Evolutionary conservation across 2,329 filamentous ascomycete genomes (phyloP).

Genomic region (Diaporthe sp.): DNA sequence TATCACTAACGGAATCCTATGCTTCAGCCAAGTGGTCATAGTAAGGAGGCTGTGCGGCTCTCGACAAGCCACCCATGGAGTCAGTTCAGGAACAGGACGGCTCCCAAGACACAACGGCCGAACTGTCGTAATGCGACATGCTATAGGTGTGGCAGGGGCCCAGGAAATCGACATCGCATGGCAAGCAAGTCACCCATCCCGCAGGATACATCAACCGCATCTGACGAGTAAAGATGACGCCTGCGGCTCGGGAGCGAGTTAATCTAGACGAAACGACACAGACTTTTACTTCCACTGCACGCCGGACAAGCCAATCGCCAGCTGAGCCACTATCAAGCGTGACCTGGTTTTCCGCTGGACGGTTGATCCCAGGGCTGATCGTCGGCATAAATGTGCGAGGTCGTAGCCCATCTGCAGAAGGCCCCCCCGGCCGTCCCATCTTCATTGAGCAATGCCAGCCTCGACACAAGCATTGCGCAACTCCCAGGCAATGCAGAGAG

Average conservation of each 20-base stretch:
- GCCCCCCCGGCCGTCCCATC: constrained; percentile 20
- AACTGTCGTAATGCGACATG: constrained; percentile 27
- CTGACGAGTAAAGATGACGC: constrained; percentile 16
- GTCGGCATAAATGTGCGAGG: constrained; percentile 25
- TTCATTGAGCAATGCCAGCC: constrained; percentile 21
- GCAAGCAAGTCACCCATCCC: constrained; percentile 8
- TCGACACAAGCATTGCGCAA: constrained; percentile 23
- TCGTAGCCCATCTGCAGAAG: background rate
- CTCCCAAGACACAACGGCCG: constrained; percentile 25
- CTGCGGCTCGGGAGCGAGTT: constrained; percentile 11
- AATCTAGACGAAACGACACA: constrained; percentile 27
- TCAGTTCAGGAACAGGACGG: constrained; percentile 7
- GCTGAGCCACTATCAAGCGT: background rate
- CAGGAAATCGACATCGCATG: background rate
- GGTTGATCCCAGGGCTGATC: constrained; percentile 27
- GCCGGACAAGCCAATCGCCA: constrained; percentile 19
- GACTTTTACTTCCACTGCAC: background rate
- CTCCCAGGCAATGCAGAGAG: background rate
- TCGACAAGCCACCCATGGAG: constrained; percentile 24
- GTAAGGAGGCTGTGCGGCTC: constrained; percentile 21
- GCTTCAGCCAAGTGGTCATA: constrained; percentile 19
- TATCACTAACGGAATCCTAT: background rate
- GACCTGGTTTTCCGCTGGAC: background rate
- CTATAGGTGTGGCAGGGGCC: constrained; percentile 2
- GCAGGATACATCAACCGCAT: background rate